Conservation (phyloP, 306 rosid species). For the Quercus mongolica region DNA sequence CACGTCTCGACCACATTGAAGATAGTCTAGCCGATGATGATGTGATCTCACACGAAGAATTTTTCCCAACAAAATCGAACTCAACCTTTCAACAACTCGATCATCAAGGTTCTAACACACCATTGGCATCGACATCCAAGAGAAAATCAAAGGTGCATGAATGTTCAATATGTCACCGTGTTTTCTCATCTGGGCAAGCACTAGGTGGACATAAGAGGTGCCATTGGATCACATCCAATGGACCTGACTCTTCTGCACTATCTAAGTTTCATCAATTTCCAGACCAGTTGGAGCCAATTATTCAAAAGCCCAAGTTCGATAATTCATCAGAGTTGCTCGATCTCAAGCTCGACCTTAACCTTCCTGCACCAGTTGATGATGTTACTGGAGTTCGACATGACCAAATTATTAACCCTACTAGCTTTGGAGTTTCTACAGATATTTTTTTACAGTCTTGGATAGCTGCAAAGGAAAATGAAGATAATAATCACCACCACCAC, state of each 20-base stretch:
- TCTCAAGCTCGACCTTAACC: constrained; percentile 79
- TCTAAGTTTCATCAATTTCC: constrained; percentile 72
- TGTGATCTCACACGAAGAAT: constrained; percentile 48
- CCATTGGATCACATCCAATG: constrained; percentile 90
- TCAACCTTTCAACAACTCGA: constrained; percentile 36
- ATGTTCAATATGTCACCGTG: constrained; percentile 87
- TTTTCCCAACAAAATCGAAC: constrained; percentile 53
- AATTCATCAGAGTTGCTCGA: constrained; percentile 47
- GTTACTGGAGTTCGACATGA: constrained; percentile 6
- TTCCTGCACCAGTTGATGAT: constrained; percentile 57
- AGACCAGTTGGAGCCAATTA: constrained; percentile 43
- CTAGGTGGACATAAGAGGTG: constrained; percentile 94
- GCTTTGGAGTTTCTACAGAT: constrained; percentile 37
- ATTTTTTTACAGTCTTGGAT: constrained; percentile 66
- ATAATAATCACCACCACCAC: constrained; percentile 6
- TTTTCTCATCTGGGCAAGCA: constrained; percentile 91
- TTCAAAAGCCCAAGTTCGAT: constrained; percentile 44
- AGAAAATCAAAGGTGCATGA: constrained; percentile 76
- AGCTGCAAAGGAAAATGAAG: constrained; percentile 31
- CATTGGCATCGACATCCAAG: constrained; percentile 53
- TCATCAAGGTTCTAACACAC: constrained; percentile 31
- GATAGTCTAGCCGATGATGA: constrained; percentile 56
- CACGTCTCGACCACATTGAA: constrained; percentile 53
- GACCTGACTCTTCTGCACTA: constrained; percentile 46
- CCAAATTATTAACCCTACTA: constrained; percentile 1